Evolutionary conservation across 208 protist species (phyloP), one percentile per base, ranked within the genome.

Genomic region (Wallacemonas collosoma): DNA sequence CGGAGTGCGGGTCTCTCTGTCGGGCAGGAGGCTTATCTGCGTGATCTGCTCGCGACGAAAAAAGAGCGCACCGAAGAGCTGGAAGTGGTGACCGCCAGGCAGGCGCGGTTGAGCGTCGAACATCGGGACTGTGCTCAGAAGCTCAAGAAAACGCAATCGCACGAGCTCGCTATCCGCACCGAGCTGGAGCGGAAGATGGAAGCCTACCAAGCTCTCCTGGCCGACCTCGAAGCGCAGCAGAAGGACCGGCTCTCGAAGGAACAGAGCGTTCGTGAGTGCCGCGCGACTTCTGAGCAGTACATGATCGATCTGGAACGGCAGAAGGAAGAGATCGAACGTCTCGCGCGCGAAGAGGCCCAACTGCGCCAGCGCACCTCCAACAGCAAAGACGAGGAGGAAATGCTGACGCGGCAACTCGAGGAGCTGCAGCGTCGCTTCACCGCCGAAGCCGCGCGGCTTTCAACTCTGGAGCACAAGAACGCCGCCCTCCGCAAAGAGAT

Each of bases 11-110:
- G 93, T 5, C 87, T 98, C 48, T 94, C 88, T 51, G 75, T 98
- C 41, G 95, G 97, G 4, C 95, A 99, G 63, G 97, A 99, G 72
- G 86, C 89, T 35, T 95, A 97, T 60, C 84, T 99, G 38, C 95
- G 97, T 47, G 97, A 99, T 39, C 85, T 99, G 12, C 78, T 98
- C 55, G 63, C 88, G 1, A 80, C 85, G 3, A 98, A 98, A 76
- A 94, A 98, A 71, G 90, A 98, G 40, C 80, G 98, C 6, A 91
- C 97, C 50, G 95, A 95, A 51, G 96, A 99, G 69, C 74, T 92
- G 15, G 83, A 96, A 48, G 61, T 87, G 40, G 83, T 98, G 48
- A 73, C 80, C 36, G 45, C 75, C 8, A 84, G 93, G 76, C 68
- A 93, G 11, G 48, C 76, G 26, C 66, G 72, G 1, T 75, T 98